Evolutionary conservation across 208 protist genomes (phyloP).

Genomic region (Trypanosoma congolense): DNA sequence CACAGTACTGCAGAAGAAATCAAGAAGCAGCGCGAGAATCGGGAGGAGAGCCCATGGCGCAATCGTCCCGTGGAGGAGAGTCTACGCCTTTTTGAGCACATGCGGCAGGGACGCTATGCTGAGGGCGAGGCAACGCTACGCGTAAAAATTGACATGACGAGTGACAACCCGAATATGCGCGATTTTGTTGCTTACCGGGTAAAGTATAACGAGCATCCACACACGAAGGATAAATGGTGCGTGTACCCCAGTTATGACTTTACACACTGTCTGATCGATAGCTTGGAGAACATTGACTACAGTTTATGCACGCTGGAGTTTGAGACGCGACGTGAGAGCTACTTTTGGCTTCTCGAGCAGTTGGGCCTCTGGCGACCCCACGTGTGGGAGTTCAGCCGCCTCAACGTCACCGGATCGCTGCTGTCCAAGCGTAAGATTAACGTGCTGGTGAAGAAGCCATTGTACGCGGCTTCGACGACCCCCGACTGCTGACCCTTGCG

Average conservation of each 20-base stretch:
- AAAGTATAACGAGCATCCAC: slow-evolving; percentile 94
- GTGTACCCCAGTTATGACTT: slow-evolving; percentile 99
- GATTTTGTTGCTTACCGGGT: slow-evolving; percentile 99
- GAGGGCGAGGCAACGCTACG: slow-evolving; percentile 97
- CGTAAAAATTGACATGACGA: slow-evolving; percentile 98
- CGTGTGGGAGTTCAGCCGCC: slow-evolving; percentile 97
- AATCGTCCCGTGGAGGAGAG: slow-evolving; percentile 91
- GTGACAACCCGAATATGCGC: slow-evolving; percentile 97
- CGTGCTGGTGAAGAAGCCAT: slow-evolving; percentile 91
- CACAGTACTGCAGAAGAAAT: slow-evolving; percentile 96
- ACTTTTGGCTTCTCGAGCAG: slow-evolving; percentile 95
- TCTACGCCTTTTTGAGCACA: slow-evolving; percentile 88
- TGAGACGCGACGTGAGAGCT: slow-evolving; percentile 95
- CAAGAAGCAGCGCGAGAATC: slow-evolving; percentile 75
- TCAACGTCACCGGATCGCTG: slow-evolving; percentile 97
- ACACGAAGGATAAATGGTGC: slow-evolving; percentile 95
- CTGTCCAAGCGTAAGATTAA: slow-evolving; percentile 98
- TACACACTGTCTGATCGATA: slow-evolving; percentile 99
- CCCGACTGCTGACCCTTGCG: slow-evolving; percentile 93
- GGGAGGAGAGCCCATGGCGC: slow-evolving; percentile 88
- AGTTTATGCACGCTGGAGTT: slow-evolving; percentile 99
- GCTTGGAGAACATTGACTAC: slow-evolving; percentile 99
- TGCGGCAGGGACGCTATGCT: slow-evolving; percentile 93
- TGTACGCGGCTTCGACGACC: slow-evolving; percentile 97
- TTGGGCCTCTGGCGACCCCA: slow-evolving; percentile 90